These are phyloP conservation scores for Lavandula angustifolia DNA, from an alignment of 257 asterid genomes.

Conservation along the genomic window DNA sequence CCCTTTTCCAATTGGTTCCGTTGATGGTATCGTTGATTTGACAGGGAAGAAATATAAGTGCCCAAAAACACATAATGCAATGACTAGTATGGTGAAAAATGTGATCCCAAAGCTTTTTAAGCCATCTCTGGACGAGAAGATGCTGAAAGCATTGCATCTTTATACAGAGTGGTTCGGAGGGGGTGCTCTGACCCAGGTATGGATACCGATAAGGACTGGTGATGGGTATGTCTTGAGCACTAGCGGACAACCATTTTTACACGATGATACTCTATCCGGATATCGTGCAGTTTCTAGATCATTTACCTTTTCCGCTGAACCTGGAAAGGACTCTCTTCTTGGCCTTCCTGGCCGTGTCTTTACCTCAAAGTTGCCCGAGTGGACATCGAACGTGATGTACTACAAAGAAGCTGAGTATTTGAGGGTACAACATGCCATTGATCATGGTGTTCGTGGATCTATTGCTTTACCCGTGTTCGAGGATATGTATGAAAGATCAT, in stretches of 20 bases:
- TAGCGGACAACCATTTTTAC: conserved; percentile 60
- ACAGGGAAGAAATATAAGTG: conserved; percentile 24
- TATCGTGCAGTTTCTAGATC: conserved; percentile 68
- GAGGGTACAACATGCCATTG: conserved; percentile 55
- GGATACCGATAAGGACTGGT: conserved; percentile 66
- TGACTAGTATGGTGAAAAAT: conserved; percentile 13
- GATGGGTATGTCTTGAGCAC: conserved; percentile 58
- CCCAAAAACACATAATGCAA: conserved; percentile 18
- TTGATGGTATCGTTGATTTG: conserved; percentile 29
- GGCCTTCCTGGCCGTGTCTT: conserved; percentile 93
- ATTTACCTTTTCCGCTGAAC: conserved; percentile 58
- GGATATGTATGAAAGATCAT: conserved; percentile 39
- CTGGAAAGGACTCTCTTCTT: conserved; percentile 39
- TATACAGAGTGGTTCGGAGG: conserved; percentile 52
- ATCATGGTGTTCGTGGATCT: conserved; percentile 67
- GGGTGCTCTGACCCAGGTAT: conserved; percentile 66
- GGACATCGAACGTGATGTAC: conserved; percentile 73
- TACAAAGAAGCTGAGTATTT: conserved; percentile 61
- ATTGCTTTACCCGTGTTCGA: conserved; percentile 76
- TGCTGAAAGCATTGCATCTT: conserved; percentile 56
- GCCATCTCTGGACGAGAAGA: conserved; percentile 49
- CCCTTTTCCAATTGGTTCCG: conserved; percentile 19
- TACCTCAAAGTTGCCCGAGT: conserved; percentile 67
- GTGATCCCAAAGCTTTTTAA: conserved; percentile 47
- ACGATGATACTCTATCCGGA: conserved; percentile 57